Conservation (phyloP, 2,329 filamentous ascomycete genomes). For the Leptodontidium sp. region DNA sequence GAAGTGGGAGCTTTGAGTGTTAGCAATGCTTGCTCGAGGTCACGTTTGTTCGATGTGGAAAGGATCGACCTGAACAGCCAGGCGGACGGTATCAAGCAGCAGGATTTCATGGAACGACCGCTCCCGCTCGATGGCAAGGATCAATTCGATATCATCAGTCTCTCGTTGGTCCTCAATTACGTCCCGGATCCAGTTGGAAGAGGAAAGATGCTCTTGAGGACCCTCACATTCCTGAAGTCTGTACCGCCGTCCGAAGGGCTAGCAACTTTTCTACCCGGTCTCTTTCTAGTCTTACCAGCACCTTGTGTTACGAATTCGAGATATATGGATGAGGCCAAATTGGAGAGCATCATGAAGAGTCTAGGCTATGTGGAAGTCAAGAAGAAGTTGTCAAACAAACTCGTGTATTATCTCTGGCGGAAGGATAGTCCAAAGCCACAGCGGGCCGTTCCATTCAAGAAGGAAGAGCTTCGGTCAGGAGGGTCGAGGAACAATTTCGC, state of each 20-base stretch:
- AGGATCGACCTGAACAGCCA: conserved; percentile 94
- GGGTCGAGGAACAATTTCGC: conserved; percentile 88
- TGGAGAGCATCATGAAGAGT: conserved; percentile 77
- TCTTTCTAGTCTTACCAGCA: conserved; percentile 90
- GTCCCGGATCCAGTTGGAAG: conserved; percentile 79
- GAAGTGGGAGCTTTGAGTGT: conserved; percentile 90
- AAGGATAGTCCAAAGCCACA: conserved; percentile 39
- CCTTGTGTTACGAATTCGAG: conserved; percentile 91
- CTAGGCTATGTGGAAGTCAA: conserved; percentile 75
- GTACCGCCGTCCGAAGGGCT: conserved; percentile 38
- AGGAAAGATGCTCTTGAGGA: conserved; percentile 86
- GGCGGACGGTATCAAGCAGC: conserved; percentile 79
- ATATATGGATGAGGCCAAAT: conserved; percentile 77
- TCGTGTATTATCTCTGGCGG: conserved; percentile 90
- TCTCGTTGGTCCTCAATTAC: conserved; percentile 94
- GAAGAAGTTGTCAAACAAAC: conserved; percentile 80
- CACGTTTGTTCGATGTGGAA: conserved; percentile 73
- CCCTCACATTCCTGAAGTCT: conserved; percentile 71
- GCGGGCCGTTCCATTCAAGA: conserved; percentile 61
- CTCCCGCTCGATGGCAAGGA: conserved; percentile 69
- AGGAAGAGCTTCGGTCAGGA: conserved; percentile 81
- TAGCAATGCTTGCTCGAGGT: conserved; percentile 82
- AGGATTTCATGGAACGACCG: conserved; percentile 93
- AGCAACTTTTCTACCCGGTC: conserved; percentile 63
- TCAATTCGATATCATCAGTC: conserved; percentile 86